Conservation (phyloP, 2,329 filamentous ascomycete genomes). For the Cercospora nicotianae region DNA sequence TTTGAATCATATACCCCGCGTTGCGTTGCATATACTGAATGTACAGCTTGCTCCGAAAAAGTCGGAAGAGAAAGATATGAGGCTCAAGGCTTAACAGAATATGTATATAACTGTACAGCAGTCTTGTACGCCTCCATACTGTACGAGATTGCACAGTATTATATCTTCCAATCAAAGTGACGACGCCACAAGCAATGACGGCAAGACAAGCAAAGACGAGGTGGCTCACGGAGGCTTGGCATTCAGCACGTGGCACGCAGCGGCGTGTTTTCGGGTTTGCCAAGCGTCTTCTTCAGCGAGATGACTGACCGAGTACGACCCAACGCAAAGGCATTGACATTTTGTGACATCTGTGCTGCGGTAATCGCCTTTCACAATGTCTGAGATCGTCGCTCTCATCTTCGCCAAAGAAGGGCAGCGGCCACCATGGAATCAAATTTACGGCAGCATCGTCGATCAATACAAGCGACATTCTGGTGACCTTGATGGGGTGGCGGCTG, state of each 20-base stretch:
- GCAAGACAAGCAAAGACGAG: too few species aligned
- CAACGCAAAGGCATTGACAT: background rate
- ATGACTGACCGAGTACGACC: background rate
- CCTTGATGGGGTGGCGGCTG: conserved; percentile 10
- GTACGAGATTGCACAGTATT: background rate
- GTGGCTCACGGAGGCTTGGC: background rate
- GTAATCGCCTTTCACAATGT: background rate
- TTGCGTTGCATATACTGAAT: background rate
- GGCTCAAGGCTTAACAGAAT: background rate
- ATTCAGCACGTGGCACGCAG: background rate
- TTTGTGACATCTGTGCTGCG: background rate
- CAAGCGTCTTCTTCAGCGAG: background rate
- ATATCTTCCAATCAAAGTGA: background rate
- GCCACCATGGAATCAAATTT: conserved; percentile 17
- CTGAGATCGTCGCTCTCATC: conserved; percentile 18
- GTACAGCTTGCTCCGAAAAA: background rate
- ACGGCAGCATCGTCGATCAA: conserved; percentile 6
- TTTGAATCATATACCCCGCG: background rate
- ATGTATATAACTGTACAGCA: background rate
- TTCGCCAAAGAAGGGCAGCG: conserved; percentile 14
- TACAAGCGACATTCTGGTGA: conserved; percentile 7
- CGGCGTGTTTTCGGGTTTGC: background rate
- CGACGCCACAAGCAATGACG: background rate
- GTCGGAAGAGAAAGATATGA: background rate
- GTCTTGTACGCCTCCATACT: background rate